Percentiles rank a stretch among this genome's conserved stretches.
These are phyloP conservation scores for Rhizopogon vulgaris DNA, from an alignment of 768 basidiomycete species.

Conservation along the genomic window DNA sequence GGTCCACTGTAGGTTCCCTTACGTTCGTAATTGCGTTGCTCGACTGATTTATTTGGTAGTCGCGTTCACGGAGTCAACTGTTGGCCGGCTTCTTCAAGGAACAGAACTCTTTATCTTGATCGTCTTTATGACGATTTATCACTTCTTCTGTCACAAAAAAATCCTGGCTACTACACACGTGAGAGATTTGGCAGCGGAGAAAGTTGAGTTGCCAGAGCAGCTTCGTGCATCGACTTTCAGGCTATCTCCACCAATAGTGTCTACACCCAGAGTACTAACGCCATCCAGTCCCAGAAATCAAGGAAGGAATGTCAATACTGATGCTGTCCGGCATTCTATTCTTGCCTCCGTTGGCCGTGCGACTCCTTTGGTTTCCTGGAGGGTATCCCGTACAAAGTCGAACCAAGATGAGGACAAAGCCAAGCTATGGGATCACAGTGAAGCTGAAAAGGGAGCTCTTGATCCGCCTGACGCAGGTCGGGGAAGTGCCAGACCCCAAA, in stretches of 20 bases:
- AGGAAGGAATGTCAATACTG: constrained; percentile 8
- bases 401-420: constrained; percentile 21
- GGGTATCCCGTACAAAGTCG: constrained; percentile 19
- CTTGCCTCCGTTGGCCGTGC: constrained; percentile 21
- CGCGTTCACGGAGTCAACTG: constrained; percentile 58
- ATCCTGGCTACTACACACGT: constrained; percentile 6
- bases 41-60: constrained; percentile 33
- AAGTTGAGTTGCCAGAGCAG: constrained; percentile 19
- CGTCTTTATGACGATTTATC: constrained; percentile 47
- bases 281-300: constrained; percentile 2
- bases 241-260: constrained; percentile 14
- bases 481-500: not conserved
- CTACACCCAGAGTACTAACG: constrained; percentile 22
- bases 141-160: constrained; percentile 27
- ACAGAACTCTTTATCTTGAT: constrained; percentile 58
- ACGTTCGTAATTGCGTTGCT: constrained; percentile 1
- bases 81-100: constrained; percentile 64
- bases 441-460: constrained; percentile 24
- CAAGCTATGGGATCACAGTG: constrained; percentile 26
- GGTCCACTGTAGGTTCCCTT: constrained; percentile 43
- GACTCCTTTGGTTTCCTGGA: constrained; percentile 35
- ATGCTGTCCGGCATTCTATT: constrained; percentile 10
- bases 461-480: constrained; percentile 5
- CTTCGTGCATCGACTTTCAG: constrained; percentile 20
- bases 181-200: not conserved